phyloP scores from a whole-genome alignment of 1,284 basidiomycete species.

The Mycosarcoma maydis region DNA sequence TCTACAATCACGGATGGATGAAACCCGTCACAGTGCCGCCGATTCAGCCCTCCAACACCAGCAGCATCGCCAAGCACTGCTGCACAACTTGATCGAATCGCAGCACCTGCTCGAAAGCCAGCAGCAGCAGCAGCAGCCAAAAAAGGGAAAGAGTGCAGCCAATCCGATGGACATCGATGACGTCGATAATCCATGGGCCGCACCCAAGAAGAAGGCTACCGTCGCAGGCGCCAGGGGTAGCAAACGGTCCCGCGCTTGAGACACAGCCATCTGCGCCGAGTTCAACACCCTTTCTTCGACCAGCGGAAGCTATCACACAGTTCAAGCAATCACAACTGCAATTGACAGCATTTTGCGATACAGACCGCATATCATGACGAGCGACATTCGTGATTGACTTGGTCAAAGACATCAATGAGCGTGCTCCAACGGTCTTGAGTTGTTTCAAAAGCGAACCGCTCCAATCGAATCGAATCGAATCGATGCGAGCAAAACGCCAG shows the following conservation, averaged over 20 bases:
- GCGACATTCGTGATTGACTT: too few species aligned
- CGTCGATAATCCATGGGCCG: neutral
- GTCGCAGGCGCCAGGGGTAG: constrained; percentile 19
- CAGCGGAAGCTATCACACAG: too few species aligned
- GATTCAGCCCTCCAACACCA: constrained; percentile 6
- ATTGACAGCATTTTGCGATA: neutral
- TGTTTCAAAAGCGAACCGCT: too few species aligned
- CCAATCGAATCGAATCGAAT: too few species aligned
- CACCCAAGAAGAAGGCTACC: constrained; percentile 27
- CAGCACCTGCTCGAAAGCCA: constrained; percentile 28
- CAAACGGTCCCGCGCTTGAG: constrained; percentile 37
- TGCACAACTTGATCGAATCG: constrained; percentile 17
- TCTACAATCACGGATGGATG: constrained; percentile 24
- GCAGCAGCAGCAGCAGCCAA: constrained; percentile 27
- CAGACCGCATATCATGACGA: too few species aligned
- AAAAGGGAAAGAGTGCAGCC: constrained; percentile 15
- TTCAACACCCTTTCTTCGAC: too few species aligned
- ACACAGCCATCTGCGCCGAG: too few species aligned
- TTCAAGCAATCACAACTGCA: too few species aligned
- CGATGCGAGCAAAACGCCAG: too few species aligned
- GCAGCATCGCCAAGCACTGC: constrained; percentile 21
- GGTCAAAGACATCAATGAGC: too few species aligned
- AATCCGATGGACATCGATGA: constrained; percentile 46
- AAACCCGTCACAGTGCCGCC: constrained; percentile 5
- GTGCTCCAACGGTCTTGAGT: too few species aligned